Evolutionary conservation across 2,329 filamentous ascomycete genomes (phyloP).

Genomic region (Kalaharituber pfeilii): DNA sequence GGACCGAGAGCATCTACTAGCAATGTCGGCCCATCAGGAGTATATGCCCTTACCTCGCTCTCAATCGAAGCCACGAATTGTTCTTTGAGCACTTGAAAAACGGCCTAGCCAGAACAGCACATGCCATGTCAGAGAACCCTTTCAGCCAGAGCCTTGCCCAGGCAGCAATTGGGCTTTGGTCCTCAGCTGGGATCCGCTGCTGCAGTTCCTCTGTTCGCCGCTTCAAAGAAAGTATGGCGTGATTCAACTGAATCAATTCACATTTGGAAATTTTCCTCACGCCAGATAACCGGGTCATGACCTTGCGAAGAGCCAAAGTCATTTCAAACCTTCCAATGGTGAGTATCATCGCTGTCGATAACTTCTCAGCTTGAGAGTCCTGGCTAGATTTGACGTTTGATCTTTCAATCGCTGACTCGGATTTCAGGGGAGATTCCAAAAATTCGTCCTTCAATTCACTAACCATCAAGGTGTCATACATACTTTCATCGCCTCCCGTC

Average conservation of each 20-base stretch:
- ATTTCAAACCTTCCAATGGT: slow-evolving; percentile 21
- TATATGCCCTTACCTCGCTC: slow-evolving; percentile 22
- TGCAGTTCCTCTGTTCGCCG: slow-evolving; percentile 19
- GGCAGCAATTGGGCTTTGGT: slow-evolving; percentile 18
- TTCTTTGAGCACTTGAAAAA: slow-evolving; percentile 21
- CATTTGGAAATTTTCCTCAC: slow-evolving; percentile 16
- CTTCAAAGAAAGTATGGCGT: slow-evolving; percentile 20
- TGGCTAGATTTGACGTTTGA: not conserved
- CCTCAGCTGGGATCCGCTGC: slow-evolving; percentile 19
- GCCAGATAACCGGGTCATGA: slow-evolving; percentile 20
- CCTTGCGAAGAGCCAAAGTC: slow-evolving; percentile 17
- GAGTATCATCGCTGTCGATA: slow-evolving; percentile 22
- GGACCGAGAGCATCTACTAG: not conserved
- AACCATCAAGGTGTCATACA: slow-evolving; percentile 22
- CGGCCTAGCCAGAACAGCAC: slow-evolving; percentile 21
- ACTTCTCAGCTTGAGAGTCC: not conserved
- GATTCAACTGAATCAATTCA: slow-evolving; percentile 20
- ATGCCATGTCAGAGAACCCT: slow-evolving; percentile 20
- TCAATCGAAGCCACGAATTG: slow-evolving; percentile 19
- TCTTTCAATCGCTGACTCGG: slow-evolving; percentile 8
- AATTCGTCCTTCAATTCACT: slow-evolving; percentile 21
- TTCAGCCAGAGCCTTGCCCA: slow-evolving; percentile 23
- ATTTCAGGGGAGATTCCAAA: slow-evolving; percentile 15
- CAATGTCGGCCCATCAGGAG: no score
- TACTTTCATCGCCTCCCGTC: slow-evolving; percentile 19